Evolutionary conservation across 2,329 filamentous ascomycete genomes (phyloP), one percentile per base, ranked within the genome.

Genomic region (Paecilomyces dactylethromorphus): DNA sequence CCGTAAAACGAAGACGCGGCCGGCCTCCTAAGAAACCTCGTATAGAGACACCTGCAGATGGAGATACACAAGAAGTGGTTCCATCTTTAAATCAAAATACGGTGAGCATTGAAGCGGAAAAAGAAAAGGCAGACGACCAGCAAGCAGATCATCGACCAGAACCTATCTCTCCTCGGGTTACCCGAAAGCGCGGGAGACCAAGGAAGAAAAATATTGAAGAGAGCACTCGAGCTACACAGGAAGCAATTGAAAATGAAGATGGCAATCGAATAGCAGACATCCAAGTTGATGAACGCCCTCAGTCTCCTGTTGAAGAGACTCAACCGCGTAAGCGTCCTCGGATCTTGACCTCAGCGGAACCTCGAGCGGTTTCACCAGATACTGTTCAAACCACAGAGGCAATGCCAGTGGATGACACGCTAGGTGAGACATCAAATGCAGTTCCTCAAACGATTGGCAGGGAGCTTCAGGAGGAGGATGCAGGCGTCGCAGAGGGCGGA

Each of bases 1-100:
- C 31, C 7, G 10, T n/a, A 29, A 59, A 31, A 0, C 21, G 12
- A 15, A 55, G 26, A 39, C 61, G 29, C 24, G 64, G 60, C 29
- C 60, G 62, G n/a, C 63, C 60, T 26, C 49, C 60, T 4, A 71
- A 70, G 59, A 60, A 63, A 51, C 59, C 57, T 29, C 63, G 62
- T 29, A 51, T 65, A n/a, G 18, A 54, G n/a, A 31, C 35, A 13
- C 3, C 50, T 22, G 26, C 53, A 29, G 55, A 57, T 21, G 51
- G 58, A 3, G 59, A 62, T 21, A 33, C 45, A 33, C 39, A 60
- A 21, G 56, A 60, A 15, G 54, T 55, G 26, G 18, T 26, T 32
- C 26, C 33, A 31, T 12, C 56, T 26, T 21, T 32, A 21, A 35
- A 35, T 33, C 24, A 56, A 26, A 18, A n/a, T 15, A 32, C 18